Evolutionary conservation across 805 yeast genomes (phyloP), one percentile per base, ranked within the genome.

Genomic region (Yarrowia keelungensis): DNA sequence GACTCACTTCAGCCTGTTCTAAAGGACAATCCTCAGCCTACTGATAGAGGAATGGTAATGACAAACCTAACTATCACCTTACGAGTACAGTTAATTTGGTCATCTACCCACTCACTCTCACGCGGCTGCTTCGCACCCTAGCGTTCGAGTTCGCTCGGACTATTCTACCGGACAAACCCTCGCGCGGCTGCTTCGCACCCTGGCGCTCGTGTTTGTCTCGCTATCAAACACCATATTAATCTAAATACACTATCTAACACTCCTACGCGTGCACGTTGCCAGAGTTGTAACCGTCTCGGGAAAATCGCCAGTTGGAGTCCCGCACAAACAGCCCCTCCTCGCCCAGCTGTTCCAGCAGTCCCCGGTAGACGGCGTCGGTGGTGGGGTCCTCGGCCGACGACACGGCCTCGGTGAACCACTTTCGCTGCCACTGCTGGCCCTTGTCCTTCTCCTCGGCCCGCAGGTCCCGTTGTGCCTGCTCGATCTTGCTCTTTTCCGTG

Each of bases 401-500:
- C 7, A 49, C 32, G 35, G 62, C 69, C 69, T 72, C 69, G 62
- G 84, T 85, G 78, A 94, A 94, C 94, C 97, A 94, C 79, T 94
- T 86, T 71, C 87, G 85, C 73, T 85, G 79, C 99, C 99, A 94
- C 61, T 76, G 75, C 15, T 76, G 76, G 51, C 90, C 93, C 7
- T 84, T 79, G 46, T 83, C 91, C 70, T 80, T 78, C 79, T 95
- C 99, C 69, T 82, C 77, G 79, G 86, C 87, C 76, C 98, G 86
- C 78, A 89, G 76, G 56, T 86, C 92, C 76, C 99, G 88, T 81
- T 94, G 98, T 32, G 82, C 85, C 75, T 90, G 89, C 81, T 94
- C 99, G 72, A 95, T 84, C 75, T 81, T 80, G 15, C 92, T 81
- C 81, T 94, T 94, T 75, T 89, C 90, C 71, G 82, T 80, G 75